A percentile compares a stretch with the other conserved stretches of the same genome.
Evolutionary conservation across 73 alveolate genomes (phyloP).

Genomic region (Paramecium sonneborni): DNA sequence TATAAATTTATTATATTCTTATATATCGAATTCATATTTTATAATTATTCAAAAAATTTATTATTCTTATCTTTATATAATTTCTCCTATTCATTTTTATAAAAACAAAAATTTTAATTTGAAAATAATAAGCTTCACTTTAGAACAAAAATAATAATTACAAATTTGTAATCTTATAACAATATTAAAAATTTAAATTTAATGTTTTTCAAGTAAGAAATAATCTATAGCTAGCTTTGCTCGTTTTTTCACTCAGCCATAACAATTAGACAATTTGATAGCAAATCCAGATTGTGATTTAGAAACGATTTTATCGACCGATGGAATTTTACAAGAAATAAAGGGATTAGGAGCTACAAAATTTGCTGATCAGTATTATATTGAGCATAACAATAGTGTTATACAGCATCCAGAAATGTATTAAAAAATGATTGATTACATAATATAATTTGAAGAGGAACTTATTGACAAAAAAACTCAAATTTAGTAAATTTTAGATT

Average conservation of each 20-base stretch:
- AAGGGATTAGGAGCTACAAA: conserved; percentile 38
- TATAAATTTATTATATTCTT: neutral
- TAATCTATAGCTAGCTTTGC: conserved; percentile 9
- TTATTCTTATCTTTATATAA: neutral
- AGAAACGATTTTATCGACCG: neutral
- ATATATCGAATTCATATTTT: neutral
- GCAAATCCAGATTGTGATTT: neutral
- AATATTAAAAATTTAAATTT: neutral
- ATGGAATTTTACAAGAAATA: conserved; percentile 19
- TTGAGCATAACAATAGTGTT: neutral
- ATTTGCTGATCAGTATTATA: conserved; percentile 35
- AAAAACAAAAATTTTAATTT: neutral
- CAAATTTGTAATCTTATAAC: neutral
- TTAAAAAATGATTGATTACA: conserved; percentile 15
- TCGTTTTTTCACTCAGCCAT: neutral
- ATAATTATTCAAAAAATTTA: neutral
- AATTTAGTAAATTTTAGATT: neutral
- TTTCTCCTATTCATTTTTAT: neutral
- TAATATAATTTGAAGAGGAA: conserved; percentile 28
- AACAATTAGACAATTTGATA: neutral
- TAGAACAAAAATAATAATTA: neutral
- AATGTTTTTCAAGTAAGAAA: conserved; percentile 36
- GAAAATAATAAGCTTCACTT: neutral
- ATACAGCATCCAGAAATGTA: conserved; percentile 30
- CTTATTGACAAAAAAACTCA: neutral